Evolutionary conservation across 257 asterid genomes (phyloP).

Genomic region (Plantago ovata): DNA sequence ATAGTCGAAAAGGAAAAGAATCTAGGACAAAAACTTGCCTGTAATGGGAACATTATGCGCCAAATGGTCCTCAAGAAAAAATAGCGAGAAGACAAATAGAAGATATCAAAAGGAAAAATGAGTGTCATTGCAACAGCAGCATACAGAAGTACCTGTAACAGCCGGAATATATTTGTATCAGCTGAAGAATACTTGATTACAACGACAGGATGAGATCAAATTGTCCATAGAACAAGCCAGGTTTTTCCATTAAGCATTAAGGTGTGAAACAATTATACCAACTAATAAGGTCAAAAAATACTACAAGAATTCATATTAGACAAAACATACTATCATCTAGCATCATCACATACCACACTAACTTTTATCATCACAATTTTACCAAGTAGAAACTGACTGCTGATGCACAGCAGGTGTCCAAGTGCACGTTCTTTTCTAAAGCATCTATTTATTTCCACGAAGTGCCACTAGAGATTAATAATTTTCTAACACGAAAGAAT

Average conservation of each 20-base stretch:
- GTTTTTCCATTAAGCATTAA: too few relatives aligned
- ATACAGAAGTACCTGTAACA: slow-evolving; percentile 81
- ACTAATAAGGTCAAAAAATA: too few relatives aligned
- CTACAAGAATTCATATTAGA: slow-evolving; percentile 11
- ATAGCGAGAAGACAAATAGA: slow-evolving; percentile 85
- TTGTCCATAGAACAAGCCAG: too few relatives aligned
- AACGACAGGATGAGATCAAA: not conserved
- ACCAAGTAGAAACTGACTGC: slow-evolving; percentile 11
- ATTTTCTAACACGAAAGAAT: too few relatives aligned
- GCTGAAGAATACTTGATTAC: not conserved
- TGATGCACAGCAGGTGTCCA: slow-evolving; percentile 1
- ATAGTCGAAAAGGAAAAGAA: not conserved
- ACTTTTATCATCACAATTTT: not conserved
- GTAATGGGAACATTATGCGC: slow-evolving; percentile 83
- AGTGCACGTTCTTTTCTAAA: slow-evolving; percentile 3
- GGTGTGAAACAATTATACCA: too few relatives aligned
- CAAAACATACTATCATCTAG: not conserved
- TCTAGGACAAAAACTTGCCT: slow-evolving; percentile 46
- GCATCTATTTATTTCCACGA: slow-evolving; percentile 5
- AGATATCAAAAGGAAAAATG: slow-evolving; percentile 91
- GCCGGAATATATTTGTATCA: slow-evolving; percentile 12
- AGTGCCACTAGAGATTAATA: not conserved
- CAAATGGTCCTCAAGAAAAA: slow-evolving; percentile 84
- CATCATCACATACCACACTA: not conserved
- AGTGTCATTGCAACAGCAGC: slow-evolving; percentile 77